Conservation (phyloP, 1,284 basidiomycete species). For the Cryptococcus sp. region DNA sequence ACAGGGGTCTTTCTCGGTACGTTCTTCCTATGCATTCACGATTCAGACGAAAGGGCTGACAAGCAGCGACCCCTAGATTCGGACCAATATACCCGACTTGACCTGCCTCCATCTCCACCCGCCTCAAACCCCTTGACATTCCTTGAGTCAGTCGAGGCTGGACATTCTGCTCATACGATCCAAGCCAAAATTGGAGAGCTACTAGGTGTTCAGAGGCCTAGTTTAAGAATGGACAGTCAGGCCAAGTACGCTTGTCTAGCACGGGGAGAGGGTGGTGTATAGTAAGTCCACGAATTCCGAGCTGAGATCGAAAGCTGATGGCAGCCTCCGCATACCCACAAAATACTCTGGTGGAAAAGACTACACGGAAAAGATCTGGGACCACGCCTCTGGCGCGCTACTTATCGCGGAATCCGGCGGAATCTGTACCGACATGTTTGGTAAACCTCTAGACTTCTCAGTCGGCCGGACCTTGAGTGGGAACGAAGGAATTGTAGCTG, state of each 20-base stretch:
- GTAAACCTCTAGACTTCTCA: constrained; percentile 76
- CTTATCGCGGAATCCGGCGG: constrained; percentile 89
- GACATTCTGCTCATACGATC: constrained; percentile 82
- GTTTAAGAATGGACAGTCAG: constrained; percentile 90
- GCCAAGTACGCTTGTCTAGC: constrained; percentile 90
- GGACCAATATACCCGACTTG: constrained; percentile 28
- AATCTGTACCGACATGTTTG: constrained; percentile 74
- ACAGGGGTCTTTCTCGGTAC: constrained; percentile 69
- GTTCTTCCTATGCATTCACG: no score
- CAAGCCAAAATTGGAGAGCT: constrained; percentile 69
- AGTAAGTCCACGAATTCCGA: constrained; percentile 45
- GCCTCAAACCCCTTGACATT: constrained; percentile 52
- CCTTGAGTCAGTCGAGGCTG: constrained; percentile 90
- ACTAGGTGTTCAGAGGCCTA: constrained; percentile 62
- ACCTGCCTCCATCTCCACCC: constrained; percentile 34
- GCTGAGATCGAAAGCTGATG: neutral
- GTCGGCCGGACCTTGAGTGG: constrained; percentile 77
- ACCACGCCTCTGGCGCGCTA: constrained; percentile 84
- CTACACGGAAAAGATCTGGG: constrained; percentile 91
- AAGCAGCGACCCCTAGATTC: neutral
- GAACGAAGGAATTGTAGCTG: constrained; percentile 84
- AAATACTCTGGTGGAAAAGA: constrained; percentile 57
- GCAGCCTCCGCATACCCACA: constrained; percentile 74
- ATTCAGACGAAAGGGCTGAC: no score
- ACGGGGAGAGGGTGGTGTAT: constrained; percentile 82